Evolutionary conservation across 139 green algal genomes (phyloP), one percentile per base, ranked within the genome.

Genomic region (Chlorella sp.): DNA sequence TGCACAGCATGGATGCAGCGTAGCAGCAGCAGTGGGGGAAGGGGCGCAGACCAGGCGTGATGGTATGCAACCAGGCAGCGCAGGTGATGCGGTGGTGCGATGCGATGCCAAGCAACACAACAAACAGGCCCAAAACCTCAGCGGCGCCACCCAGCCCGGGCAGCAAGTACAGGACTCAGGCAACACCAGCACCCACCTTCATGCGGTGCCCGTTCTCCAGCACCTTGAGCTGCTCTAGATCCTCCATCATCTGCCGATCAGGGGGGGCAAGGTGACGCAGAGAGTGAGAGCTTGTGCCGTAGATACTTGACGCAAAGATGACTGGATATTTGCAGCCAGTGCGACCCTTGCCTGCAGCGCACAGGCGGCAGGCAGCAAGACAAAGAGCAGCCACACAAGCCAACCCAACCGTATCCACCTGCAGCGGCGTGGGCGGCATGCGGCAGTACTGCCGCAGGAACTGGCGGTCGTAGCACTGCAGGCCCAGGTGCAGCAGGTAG

Each of bases 141-240:
- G n/a, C n/a, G n/a, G n/a, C n/a, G n/a, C n/a, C n/a, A n/a, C n/a
- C n/a, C n/a, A n/a, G n/a, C n/a, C n/a, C n/a, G n/a, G n/a, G n/a
- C n/a, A n/a, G n/a, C n/a, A n/a, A n/a, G n/a, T n/a, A n/a, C n/a
- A n/a, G n/a, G n/a, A n/a, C n/a, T n/a, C n/a, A n/a, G n/a, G n/a
- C n/a, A n/a, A n/a, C n/a, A n/a, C n/a, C n/a, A 70, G 30, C 30
- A 25, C 78, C 76, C 30, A 67, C 72, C 86, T 89, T 96, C 51
- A 96, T 96, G 71, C 91, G 92, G 85, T 95, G 94, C 9, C 93
- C 93, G 34, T 95, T 90, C 87, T 96, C 93, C 39, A 96, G 47
- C 56, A 95, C 87, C 72, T 95, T 95, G 38, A 96, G 87, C 88
- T 96, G 92, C 87, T 96, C 93, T 78, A 96, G 80, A 55, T 96